These are phyloP conservation scores for Salix purpurea DNA, from an alignment of 345 rosid genomes.

Conservation along the genomic window DNA sequence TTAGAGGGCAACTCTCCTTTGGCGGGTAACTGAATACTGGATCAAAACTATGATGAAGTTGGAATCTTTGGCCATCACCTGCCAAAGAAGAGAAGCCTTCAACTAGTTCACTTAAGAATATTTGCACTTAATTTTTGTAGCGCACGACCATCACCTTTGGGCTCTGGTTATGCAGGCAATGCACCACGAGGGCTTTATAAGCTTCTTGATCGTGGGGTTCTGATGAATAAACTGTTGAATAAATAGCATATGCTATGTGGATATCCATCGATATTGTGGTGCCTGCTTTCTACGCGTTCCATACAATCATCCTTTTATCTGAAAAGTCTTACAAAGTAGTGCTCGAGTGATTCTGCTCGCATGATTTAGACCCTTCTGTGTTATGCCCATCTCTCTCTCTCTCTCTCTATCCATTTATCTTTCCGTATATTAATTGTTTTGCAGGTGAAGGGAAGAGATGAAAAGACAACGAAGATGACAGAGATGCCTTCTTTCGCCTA, in stretches of 20 bases:
- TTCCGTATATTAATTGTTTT: background rate
- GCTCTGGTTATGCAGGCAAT: background rate
- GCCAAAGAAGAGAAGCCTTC: slow-evolving; percentile 74
- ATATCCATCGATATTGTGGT: slow-evolving; percentile 27
- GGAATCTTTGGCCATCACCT: slow-evolving; percentile 11
- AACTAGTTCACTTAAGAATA: slow-evolving; percentile 48
- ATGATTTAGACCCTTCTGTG: slow-evolving; percentile 24
- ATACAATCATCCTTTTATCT: slow-evolving; percentile 21
- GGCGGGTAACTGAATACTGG: slow-evolving; percentile 36
- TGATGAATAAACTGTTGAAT: slow-evolving; percentile 13
- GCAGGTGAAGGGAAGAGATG: background rate
- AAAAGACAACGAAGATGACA: background rate
- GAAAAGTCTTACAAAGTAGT: slow-evolving; percentile 9
- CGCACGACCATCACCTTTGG: background rate
- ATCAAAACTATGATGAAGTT: background rate
- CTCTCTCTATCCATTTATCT: background rate
- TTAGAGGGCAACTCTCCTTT: slow-evolving; percentile 96
- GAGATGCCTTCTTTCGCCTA: slow-evolving; percentile 31
- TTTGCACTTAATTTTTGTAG: background rate
- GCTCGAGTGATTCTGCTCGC: slow-evolving; percentile 28
- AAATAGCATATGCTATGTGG: slow-evolving; percentile 51
- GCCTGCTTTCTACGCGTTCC: slow-evolving; percentile 35
- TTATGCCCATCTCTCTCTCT: background rate
- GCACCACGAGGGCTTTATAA: slow-evolving; percentile 5
- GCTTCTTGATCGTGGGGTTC: background rate